Evolutionary conservation across 2,329 filamentous ascomycete species (phyloP).

Genomic region (Colletotrichum lindemuthianum): DNA sequence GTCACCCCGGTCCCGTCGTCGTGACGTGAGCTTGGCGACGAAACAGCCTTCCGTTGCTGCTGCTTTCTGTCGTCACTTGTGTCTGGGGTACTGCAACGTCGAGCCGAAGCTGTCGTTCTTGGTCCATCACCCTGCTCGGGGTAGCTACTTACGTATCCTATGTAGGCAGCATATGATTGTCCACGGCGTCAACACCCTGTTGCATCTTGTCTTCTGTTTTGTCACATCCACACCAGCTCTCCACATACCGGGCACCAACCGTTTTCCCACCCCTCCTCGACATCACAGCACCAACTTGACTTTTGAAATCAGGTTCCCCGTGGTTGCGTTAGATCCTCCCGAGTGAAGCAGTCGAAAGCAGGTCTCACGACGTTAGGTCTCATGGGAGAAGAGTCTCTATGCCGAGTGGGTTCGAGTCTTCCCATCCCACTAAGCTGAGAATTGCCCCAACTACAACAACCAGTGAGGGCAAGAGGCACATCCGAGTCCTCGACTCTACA

Average conservation of each 20-base stretch:
- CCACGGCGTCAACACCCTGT: constrained; percentile 18
- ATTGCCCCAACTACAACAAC: neutral
- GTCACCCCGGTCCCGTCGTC: constrained; percentile 20
- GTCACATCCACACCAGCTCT: neutral
- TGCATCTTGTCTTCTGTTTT: constrained; percentile 3
- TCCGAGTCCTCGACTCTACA: neutral
- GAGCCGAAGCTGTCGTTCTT: neutral
- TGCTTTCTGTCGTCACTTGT: constrained; percentile 24
- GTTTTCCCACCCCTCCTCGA: constrained; percentile 6
- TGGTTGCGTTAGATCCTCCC: constrained; percentile 5
- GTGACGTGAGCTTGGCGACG: constrained; percentile 30
- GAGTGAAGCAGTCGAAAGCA: too few species aligned
- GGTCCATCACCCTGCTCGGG: neutral
- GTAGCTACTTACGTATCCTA: neutral
- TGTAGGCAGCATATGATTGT: neutral
- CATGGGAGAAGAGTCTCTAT: constrained; percentile 5
- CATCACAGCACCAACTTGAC: neutral
- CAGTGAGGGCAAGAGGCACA: neutral
- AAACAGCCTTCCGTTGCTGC: constrained; percentile 22
- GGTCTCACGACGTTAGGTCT: too few species aligned
- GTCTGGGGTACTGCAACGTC: constrained; percentile 11
- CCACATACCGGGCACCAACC: constrained; percentile 3
- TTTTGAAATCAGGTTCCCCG: constrained; percentile 2
- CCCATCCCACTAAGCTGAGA: neutral
- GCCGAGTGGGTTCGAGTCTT: constrained; percentile 5